These are phyloP conservation scores for Nakazawaea ishiwadae DNA, from an alignment of 805 yeast genomes.

Conservation along the genomic window DNA sequence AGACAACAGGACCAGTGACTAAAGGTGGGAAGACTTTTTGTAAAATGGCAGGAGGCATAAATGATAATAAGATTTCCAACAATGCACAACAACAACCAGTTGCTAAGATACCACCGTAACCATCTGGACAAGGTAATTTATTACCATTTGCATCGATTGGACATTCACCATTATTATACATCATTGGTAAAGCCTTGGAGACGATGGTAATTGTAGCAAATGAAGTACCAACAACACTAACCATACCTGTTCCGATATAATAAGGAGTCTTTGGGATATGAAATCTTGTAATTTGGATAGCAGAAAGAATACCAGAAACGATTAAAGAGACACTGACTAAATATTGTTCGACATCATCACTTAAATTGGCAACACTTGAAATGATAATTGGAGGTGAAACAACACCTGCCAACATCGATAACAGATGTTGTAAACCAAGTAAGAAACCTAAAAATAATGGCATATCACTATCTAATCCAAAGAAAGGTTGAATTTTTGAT, in stretches of 20 bases:
- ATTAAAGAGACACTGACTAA: slow-evolving; percentile 71
- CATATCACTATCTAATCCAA: slow-evolving; percentile 73
- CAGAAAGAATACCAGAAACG: slow-evolving; percentile 63
- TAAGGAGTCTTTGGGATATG: slow-evolving; percentile 70
- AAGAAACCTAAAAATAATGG: slow-evolving; percentile 75
- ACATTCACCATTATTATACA: slow-evolving; percentile 73
- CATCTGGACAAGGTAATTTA: slow-evolving; percentile 76
- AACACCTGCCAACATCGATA: slow-evolving; percentile 91
- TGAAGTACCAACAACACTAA: slow-evolving; percentile 88
- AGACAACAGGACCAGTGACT: slow-evolving; percentile 91
- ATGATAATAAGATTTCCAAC: slow-evolving; percentile 67
- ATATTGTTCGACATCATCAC: slow-evolving; percentile 45
- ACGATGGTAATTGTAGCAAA: slow-evolving; percentile 86
- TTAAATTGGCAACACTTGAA: slow-evolving; percentile 56
- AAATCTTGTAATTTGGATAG: slow-evolving; percentile 76
- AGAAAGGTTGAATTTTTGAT: slow-evolving; percentile 68
- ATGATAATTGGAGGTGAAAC: slow-evolving; percentile 81
- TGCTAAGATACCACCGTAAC: slow-evolving; percentile 82
- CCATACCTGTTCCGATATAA: slow-evolving; percentile 81
- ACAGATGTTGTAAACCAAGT: slow-evolving; percentile 81
- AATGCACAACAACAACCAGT: slow-evolving; percentile 78
- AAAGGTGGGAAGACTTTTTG: slow-evolving; percentile 81
- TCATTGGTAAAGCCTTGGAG: slow-evolving; percentile 67
- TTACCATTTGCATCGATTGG: slow-evolving; percentile 61
- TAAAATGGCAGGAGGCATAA: slow-evolving; percentile 67